Evolutionary conservation across 306 rosid species (phyloP).

Genomic region (Rosa persica): DNA sequence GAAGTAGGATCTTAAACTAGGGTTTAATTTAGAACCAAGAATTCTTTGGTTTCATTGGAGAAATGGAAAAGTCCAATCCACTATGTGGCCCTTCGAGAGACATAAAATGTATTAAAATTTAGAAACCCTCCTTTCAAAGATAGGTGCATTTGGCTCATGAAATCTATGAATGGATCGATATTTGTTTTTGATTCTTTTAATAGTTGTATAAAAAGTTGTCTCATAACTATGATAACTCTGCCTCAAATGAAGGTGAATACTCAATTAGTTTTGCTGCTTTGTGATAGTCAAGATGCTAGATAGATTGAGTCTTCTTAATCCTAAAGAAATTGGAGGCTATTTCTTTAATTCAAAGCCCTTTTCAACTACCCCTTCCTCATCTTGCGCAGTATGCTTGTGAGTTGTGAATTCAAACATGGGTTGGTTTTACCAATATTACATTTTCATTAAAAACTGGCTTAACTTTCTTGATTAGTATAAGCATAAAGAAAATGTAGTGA

Average conservation of each 20-base stretch:
- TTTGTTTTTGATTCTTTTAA: not conserved
- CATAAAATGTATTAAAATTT: not conserved
- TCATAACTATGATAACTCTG: not conserved
- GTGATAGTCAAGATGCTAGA: not conserved
- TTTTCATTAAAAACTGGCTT: not conserved
- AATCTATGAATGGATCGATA: not conserved
- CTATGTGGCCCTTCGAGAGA: not conserved
- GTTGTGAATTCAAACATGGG: not conserved
- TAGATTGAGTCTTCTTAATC: constrained; percentile 29
- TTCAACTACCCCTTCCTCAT: constrained; percentile 6
- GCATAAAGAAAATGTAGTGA: not conserved
- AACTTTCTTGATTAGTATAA: not conserved
- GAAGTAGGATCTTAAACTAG: not conserved
- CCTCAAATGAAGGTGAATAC: not conserved
- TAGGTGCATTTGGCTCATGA: constrained; percentile 18
- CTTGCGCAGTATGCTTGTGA: not conserved
- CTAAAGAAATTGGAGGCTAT: constrained; percentile 38
- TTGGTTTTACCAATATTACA: not conserved
- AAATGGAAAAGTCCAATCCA: not conserved
- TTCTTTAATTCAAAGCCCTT: constrained; percentile 21
- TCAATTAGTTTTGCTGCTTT: constrained; percentile 24
- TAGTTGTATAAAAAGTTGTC: constrained; percentile 27
- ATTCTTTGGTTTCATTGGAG: not conserved
- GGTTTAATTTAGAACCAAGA: not conserved
- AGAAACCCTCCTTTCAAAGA: constrained; percentile 1